Evolutionary conservation across 2,329 filamentous ascomycete species (phyloP).

Genomic region (Gnomoniopsis smithogilvyi): DNA sequence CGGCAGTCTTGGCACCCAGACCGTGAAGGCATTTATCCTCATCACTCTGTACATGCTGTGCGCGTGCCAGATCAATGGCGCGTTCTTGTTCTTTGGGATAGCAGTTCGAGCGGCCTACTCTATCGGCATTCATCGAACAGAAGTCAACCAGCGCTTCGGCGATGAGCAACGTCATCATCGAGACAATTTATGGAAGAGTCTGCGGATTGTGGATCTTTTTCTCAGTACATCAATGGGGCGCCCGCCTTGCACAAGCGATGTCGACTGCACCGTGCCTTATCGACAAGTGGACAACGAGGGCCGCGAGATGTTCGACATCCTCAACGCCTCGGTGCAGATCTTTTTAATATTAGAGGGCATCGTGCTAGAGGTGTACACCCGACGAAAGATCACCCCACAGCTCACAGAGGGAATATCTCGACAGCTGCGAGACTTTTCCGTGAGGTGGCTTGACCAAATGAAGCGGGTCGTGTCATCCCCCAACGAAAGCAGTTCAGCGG

Average conservation of each 20-base stretch:
- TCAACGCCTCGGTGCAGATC: conserved; percentile 52
- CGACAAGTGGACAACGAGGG: conserved; percentile 31
- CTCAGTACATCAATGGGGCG: conserved; percentile 53
- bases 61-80: conserved; percentile 53
- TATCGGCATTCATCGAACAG: conserved; percentile 50
- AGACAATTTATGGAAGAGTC: conserved; percentile 52
- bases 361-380: conserved; percentile 50
- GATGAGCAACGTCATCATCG: conserved; percentile 38
- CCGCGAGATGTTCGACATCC: conserved; percentile 39
- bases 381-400: conserved; percentile 49
- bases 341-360: conserved; percentile 48
- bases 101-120: conserved; percentile 51
- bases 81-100: conserved; percentile 52
- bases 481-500: conserved; percentile 24
- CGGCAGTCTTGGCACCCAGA: conserved; percentile 45
- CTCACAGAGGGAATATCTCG: conserved; percentile 52
- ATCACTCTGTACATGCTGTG: conserved; percentile 53
- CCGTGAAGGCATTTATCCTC: conserved; percentile 48
- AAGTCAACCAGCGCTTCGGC: conserved; percentile 51
- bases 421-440: conserved; percentile 50
- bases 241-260: conserved; percentile 50
- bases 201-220: conserved; percentile 50
- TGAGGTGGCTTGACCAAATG: conserved; percentile 43
- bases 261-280: conserved; percentile 53
- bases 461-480: conserved; percentile 33